Base-by-base conservation (phyloP, 1,284 basidiomycete species). In the Microbotryum intermedium region DNA sequence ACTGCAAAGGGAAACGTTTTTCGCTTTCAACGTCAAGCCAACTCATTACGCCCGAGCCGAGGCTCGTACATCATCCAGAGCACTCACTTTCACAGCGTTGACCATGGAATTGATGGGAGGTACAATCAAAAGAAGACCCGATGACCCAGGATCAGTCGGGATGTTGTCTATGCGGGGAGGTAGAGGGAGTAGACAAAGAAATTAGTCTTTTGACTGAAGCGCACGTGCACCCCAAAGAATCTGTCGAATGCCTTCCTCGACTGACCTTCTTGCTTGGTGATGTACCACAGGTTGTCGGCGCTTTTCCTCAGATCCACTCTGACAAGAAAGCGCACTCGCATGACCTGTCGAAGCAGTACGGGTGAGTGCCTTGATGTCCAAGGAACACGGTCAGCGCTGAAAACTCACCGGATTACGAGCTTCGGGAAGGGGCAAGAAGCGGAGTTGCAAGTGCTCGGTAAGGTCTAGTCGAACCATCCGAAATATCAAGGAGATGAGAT, bases 391-490 rank as follows among this genome's bases (percentile, higher is more conserved):
- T 5, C 20, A 21, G 18, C 20, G n/a, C 5, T 7, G 25, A 6
- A 29, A 28, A 30, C 60, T 13, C 26, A 60, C 60, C 8, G 62
- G 65, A 28, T 59, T 65, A 28, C 58, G 7, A 8, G 30, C n/a
- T 3, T 60, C 53, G 2, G 65, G 63, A 7, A 67, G 20, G 0
- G 63, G 63, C 10, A 63, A 9, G 23, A 61, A 58, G 6, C 55
- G 26, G 25, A 67, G 34, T 55, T 67, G 60, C 20, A 67, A 39
- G 25, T 60, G 46, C 52, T 67, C 66, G 20, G 59, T 59, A 18
- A 55, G 18, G 47, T 65, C 63, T 57, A 58, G 11, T 7, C 10
- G 29, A 16, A 34, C 18, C 2, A 52, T 26, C 2, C 13, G 28
- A 0, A 18, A 28, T 21, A 5, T 18, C 16, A 13, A 25, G 3